These are phyloP conservation scores for Piper betle DNA, from an alignment of 164 flowering plant species.

Conservation along the genomic window DNA sequence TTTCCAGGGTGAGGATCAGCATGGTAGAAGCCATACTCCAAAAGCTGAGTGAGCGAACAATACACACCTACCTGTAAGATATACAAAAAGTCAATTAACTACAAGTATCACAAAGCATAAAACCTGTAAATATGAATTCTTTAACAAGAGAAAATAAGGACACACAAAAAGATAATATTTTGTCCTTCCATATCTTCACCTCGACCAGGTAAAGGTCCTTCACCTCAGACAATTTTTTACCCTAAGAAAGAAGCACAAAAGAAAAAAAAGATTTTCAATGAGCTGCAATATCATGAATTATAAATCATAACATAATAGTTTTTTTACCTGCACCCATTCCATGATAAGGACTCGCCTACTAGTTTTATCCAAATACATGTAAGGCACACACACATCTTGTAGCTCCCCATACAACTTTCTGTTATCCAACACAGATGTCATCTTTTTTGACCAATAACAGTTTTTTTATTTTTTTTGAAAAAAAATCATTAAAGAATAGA, in stretches of 20 bases:
- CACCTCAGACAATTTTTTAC: constrained; percentile 69
- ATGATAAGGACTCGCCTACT: constrained; percentile 70
- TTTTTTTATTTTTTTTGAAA: too few species aligned
- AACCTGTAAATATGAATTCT: background rate
- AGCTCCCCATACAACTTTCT: constrained; percentile 77
- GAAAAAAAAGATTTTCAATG: constrained; percentile 4
- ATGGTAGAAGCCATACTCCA: constrained; percentile 94
- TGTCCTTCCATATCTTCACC: constrained; percentile 25
- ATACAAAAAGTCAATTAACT: constrained; percentile 6
- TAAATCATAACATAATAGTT: background rate
- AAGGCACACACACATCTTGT: constrained; percentile 76
- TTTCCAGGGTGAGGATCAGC: constrained; percentile 99
- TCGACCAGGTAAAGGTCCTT: constrained; percentile 84
- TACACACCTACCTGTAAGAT: constrained; percentile 76
- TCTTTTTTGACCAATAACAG: background rate
- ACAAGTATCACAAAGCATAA: background rate
- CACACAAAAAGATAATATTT: background rate
- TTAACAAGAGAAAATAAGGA: background rate
- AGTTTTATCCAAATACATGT: constrained; percentile 57
- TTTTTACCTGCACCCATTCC: constrained; percentile 92
- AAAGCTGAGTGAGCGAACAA: constrained; percentile 92
- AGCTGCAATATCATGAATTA: background rate
- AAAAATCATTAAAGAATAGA: background rate
- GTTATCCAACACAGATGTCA: constrained; percentile 8
- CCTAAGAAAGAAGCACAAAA: constrained; percentile 29